Evolutionary conservation across 208 protist species (phyloP), one percentile per base, ranked within the genome.

Genomic region (Blastocrithidia nonstop): DNA sequence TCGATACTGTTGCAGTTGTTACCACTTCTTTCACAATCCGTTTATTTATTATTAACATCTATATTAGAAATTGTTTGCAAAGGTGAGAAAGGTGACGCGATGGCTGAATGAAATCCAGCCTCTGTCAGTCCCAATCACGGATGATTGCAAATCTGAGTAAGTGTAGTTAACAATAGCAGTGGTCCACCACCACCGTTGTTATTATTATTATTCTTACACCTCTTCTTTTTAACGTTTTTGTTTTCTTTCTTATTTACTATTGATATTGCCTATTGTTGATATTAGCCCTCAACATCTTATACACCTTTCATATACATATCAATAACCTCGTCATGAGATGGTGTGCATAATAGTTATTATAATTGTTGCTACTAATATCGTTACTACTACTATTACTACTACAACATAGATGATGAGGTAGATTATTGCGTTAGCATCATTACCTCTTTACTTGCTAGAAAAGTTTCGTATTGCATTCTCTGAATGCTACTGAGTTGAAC

Each of bases 51-150:
- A n/a, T n/a, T n/a, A n/a, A n/a, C n/a, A n/a, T n/a, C n/a, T n/a
- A n/a, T n/a, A n/a, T n/a, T n/a, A n/a, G n/a, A n/a, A 32, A 70
- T 71, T 11, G 23, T 54, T 26, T 58, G 60, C 1, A 56, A 61
- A 0, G 46, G 51, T 15, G 20, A 27, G 42, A 52, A 60, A 21
- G 73, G 58, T 27, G 42, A 28, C 45, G 39, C 22, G 13, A 83
- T 11, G 1, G 77, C 66, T n/a, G 50, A 49, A 26, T 33, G 26
- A 45, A 83, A 81, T 22, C 53, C 66, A 19, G 49, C 61, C 32
- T 77, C 67, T 13, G 50, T 54, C 20, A 87, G 57, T 35, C 61
- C 70, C 16, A 91, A 55, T 77, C 81, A 91, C 22, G 81, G 76
- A 42, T 91, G 81, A 27, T 73, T 66, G 57, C 76, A 87, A 20